These are phyloP conservation scores for Phytophthora ohioensis DNA, from an alignment of 352 stramenopile species.

Conservation along the genomic window DNA sequence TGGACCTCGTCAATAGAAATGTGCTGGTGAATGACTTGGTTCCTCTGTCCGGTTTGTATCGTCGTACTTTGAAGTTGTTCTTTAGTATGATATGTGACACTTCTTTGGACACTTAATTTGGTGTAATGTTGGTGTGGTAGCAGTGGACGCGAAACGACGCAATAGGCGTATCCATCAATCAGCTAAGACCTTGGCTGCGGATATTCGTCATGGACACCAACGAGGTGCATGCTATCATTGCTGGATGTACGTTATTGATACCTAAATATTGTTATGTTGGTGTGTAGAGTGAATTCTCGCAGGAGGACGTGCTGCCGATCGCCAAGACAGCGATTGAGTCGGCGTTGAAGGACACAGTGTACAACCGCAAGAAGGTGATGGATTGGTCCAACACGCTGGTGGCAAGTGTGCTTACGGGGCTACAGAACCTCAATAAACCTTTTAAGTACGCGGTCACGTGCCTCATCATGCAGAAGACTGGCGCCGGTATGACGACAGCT, in stretches of 20 bases:
- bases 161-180: slow-evolving; percentile 21
- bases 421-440: slow-evolving; percentile 90
- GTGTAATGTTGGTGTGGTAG: slow-evolving; percentile 9
- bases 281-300: slow-evolving; percentile 76
- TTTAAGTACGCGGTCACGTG: slow-evolving; percentile 90
- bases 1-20: slow-evolving; percentile 21
- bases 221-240: slow-evolving; percentile 33
- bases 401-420: slow-evolving; percentile 75
- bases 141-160: slow-evolving; percentile 36
- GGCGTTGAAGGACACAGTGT: slow-evolving; percentile 82
- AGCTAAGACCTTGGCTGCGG: background rate
- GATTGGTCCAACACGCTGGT: slow-evolving; percentile 89
- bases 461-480: slow-evolving; percentile 89
- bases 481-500: slow-evolving; percentile 71
- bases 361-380: slow-evolving; percentile 89
- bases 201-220: slow-evolving; percentile 51
- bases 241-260: background rate
- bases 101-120: slow-evolving; percentile 17
- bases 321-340: slow-evolving; percentile 81
- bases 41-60: slow-evolving; percentile 14
- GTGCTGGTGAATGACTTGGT: slow-evolving; percentile 5
- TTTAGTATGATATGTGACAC: slow-evolving; percentile 2
- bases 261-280: background rate
- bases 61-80: background rate
- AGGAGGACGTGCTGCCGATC: slow-evolving; percentile 81